Evolutionary conservation across 179 eudicot species (phyloP).

Genomic region (Spergularia azorica): DNA sequence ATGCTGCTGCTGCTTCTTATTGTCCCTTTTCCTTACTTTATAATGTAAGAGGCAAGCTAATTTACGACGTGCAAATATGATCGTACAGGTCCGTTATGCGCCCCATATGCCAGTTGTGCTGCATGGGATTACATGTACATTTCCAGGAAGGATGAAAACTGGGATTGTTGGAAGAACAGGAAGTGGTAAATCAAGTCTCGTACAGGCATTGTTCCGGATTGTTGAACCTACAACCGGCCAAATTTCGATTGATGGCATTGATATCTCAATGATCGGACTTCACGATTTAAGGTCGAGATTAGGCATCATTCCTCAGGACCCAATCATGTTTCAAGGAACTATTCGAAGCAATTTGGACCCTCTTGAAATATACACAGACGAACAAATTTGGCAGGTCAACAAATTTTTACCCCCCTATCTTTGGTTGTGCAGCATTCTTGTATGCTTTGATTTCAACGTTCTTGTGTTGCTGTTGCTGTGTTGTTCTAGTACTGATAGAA

Average conservation of each 20-base stretch:
- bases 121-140: slow-evolving; percentile 14
- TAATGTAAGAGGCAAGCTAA: no score
- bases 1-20: no score
- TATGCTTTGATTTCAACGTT: no score
- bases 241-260: slow-evolving; percentile 9
- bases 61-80: no score
- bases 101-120: slow-evolving; percentile 20
- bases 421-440: no score
- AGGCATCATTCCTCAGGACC: slow-evolving; percentile 18
- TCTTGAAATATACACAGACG: slow-evolving; percentile 4
- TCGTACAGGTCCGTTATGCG: slow-evolving; percentile 11
- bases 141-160: slow-evolving; percentile 10
- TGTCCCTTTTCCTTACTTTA: no score
- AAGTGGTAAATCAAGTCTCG: slow-evolving; percentile 16
- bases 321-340: slow-evolving; percentile 16
- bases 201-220: slow-evolving; percentile 10
- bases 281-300: slow-evolving; percentile 13
- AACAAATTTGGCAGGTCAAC: slow-evolving; percentile 14
- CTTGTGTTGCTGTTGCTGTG: no score
- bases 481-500: no score
- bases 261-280: slow-evolving; percentile 15
- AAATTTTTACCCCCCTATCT: neutral
- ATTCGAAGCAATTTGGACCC: slow-evolving; percentile 18
- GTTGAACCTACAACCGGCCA: slow-evolving; percentile 13
- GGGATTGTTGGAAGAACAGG: slow-evolving; percentile 21